Conservation (phyloP, 2,329 filamentous ascomycete species). For the Phoma sp. region DNA sequence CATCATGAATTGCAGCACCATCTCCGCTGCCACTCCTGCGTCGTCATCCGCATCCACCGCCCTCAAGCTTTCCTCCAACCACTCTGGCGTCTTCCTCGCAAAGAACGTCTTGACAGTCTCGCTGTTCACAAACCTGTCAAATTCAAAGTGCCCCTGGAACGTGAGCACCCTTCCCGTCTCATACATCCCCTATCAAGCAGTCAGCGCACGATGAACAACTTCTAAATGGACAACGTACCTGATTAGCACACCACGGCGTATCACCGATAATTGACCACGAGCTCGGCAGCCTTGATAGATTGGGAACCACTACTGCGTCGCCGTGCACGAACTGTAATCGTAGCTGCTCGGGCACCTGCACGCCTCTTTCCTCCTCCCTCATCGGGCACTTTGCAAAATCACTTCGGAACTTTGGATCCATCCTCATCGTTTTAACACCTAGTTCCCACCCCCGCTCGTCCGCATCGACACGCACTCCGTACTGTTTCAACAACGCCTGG, state of each 20-base stretch:
- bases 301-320: slow-evolving; percentile 36
- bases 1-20: slow-evolving; percentile 43
- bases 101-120: slow-evolving; percentile 50
- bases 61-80: slow-evolving; percentile 27
- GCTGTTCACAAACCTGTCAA: slow-evolving; percentile 51
- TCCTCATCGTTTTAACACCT: slow-evolving; percentile 30
- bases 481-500: slow-evolving; percentile 44
- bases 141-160: slow-evolving; percentile 54
- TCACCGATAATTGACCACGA: slow-evolving; percentile 31
- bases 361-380: background rate
- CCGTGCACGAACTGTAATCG: slow-evolving; percentile 51
- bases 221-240: slow-evolving; percentile 29
- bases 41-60: slow-evolving; percentile 38
- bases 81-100: slow-evolving; percentile 27
- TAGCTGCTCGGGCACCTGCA: slow-evolving; percentile 19
- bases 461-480: slow-evolving; percentile 35
- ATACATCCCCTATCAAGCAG: slow-evolving; percentile 40
- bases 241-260: slow-evolving; percentile 45
- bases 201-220: slow-evolving; percentile 42
- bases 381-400: background rate
- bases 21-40: slow-evolving; percentile 35
- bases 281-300: slow-evolving; percentile 19
- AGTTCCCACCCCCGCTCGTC: slow-evolving; percentile 38
- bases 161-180: slow-evolving; percentile 50
- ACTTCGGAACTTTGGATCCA: slow-evolving; percentile 21